Evolutionary conservation across 148 eudicot species (phyloP).

Genomic region (Polygonum aviculare): DNA sequence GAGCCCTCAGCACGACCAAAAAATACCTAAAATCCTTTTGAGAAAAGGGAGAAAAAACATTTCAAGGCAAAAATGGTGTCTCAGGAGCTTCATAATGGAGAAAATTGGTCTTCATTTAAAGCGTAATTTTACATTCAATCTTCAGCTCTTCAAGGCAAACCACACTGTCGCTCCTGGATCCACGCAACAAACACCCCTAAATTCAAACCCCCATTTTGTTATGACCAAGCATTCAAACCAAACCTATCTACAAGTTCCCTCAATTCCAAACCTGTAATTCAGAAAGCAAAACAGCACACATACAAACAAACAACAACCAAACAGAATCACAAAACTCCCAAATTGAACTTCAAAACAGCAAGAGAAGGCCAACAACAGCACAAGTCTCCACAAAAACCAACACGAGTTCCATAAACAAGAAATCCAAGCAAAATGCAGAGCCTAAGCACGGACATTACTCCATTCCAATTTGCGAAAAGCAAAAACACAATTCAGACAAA

Average conservation of each 20-base stretch:
- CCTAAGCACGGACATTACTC: slow-evolving; percentile 1
- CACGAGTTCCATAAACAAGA: background rate
- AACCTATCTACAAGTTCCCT: background rate
- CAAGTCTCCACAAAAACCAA: background rate
- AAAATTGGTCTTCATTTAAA: background rate
- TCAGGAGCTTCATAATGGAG: background rate
- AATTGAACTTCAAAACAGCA: slow-evolving; percentile 2
- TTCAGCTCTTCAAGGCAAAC: background rate
- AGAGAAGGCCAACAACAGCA: background rate
- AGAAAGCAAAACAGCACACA: background rate
- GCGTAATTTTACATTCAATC: background rate
- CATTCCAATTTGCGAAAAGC: background rate
- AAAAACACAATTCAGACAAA: background rate
- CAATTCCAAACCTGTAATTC: background rate
- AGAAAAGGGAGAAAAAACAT: background rate
- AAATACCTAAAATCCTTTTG: background rate
- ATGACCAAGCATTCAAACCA: background rate
- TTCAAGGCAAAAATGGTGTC: background rate
- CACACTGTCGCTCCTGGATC: background rate
- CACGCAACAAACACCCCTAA: slow-evolving; percentile 1
- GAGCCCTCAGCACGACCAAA: background rate
- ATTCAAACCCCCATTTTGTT: background rate
- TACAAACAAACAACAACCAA: background rate
- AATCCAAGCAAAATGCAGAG: slow-evolving; percentile 6
- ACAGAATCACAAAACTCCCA: background rate